phyloP scores from a whole-genome alignment of 257 asterid genomes.

The Rauvolfia tetraphylla region DNA sequence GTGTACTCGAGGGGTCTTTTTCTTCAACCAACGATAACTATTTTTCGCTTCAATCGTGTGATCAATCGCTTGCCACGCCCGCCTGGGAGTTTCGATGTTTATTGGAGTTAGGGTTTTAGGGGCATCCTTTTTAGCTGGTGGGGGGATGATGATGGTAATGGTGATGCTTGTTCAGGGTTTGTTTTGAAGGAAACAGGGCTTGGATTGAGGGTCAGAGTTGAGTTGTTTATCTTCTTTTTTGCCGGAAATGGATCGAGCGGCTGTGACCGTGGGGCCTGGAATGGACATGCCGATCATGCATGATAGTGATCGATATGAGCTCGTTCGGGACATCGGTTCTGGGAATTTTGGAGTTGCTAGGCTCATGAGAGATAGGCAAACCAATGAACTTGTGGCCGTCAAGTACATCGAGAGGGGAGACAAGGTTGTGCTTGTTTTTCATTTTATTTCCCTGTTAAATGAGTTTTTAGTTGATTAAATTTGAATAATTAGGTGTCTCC shows the following conservation, averaged over 20 bases:
- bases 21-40: slow-evolving; percentile 6
- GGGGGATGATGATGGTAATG: neutral
- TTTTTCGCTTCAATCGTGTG: slow-evolving; percentile 15
- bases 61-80: slow-evolving; percentile 13
- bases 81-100: neutral
- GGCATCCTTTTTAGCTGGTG: neutral
- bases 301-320: slow-evolving; percentile 85
- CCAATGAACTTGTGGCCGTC: slow-evolving; percentile 88
- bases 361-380: slow-evolving; percentile 84
- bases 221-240: neutral
- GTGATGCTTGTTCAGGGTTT: neutral
- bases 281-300: slow-evolving; percentile 98
- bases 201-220: neutral
- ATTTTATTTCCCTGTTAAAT: neutral
- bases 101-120: slow-evolving; percentile 11
- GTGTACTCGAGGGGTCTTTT: neutral
- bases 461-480: neutral
- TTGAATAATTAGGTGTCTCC: neutral
- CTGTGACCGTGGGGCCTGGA: slow-evolving; percentile 52
- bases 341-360: slow-evolving; percentile 98
- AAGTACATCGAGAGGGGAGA: slow-evolving; percentile 99
- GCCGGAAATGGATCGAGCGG: slow-evolving; percentile 57
- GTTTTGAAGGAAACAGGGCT: slow-evolving; percentile 7
- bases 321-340: slow-evolving; percentile 88
- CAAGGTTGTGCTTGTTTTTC: slow-evolving; percentile 49